phyloP scores from a whole-genome alignment of 352 stramenopile species.

The Phytophthora citrophthora region DNA sequence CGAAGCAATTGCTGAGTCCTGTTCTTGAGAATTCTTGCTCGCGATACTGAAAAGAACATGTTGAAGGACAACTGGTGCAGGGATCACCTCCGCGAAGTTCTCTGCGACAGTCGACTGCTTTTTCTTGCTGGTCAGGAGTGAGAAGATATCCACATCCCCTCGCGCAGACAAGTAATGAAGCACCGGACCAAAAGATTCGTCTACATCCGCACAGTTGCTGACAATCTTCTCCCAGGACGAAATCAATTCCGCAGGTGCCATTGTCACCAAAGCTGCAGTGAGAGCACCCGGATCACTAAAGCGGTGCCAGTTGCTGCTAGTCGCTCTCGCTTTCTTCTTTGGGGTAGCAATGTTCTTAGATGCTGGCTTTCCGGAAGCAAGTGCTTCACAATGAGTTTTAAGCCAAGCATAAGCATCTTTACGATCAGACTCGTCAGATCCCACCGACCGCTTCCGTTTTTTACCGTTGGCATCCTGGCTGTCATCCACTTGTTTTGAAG shows the following conservation, averaged over 20 bases:
- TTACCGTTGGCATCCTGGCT: constrained; percentile 18
- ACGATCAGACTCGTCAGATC: constrained; percentile 1
- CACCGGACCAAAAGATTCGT: constrained; percentile 40
- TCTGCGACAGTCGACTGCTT: constrained; percentile 9
- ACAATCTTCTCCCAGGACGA: constrained; percentile 46
- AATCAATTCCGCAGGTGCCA: constrained; percentile 34
- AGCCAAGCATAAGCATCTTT: constrained; percentile 49
- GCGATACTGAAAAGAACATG: constrained; percentile 34
- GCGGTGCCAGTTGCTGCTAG: constrained; percentile 33
- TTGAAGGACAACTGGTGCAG: constrained; percentile 32
- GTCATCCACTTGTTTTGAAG: constrained; percentile 6
- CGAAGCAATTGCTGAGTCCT: constrained; percentile 19
- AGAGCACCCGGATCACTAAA: constrained; percentile 27
- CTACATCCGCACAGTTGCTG: constrained; percentile 38
- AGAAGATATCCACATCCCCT: constrained; percentile 52
- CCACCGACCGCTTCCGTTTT: constrained; percentile 30
- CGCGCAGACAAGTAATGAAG: constrained; percentile 61
- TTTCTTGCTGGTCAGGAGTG: constrained; percentile 31
- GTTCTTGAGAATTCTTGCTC: constrained; percentile 22
- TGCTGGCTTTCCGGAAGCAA: constrained; percentile 17
- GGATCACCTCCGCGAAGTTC: constrained; percentile 26
- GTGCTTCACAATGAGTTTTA: constrained; percentile 34
- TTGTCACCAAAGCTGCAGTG: constrained; percentile 29
- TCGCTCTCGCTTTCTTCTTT: constrained; percentile 28
- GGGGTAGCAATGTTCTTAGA: background rate